These are phyloP conservation scores for Artemisia tridentata DNA, from an alignment of 129 eudicot genomes.

Conservation along the genomic window DNA sequence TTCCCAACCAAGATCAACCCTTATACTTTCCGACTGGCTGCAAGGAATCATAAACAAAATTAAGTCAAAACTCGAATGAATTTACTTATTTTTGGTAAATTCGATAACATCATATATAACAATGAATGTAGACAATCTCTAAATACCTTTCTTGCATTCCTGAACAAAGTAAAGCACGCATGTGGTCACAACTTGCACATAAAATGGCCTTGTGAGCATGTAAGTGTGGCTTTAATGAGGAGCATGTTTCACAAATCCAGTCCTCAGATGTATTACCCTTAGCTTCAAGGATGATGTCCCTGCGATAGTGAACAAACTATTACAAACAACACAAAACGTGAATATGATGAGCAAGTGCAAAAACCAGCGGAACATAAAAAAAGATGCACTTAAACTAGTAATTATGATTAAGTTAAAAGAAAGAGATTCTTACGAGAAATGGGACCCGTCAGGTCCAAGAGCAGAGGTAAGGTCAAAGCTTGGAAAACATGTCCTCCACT, in stretches of 20 bases:
- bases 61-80: neutral
- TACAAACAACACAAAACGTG: neutral
- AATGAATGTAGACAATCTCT: neutral
- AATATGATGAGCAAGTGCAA: neutral
- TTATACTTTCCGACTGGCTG: constrained; percentile 59
- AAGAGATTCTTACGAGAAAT: constrained; percentile 57
- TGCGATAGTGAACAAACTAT: constrained; percentile 28
- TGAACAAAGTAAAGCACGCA: constrained; percentile 72
- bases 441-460: constrained; percentile 58
- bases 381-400: too few species aligned
- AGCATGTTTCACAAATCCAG: constrained; percentile 63
- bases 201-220: constrained; percentile 75
- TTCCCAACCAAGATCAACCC: constrained; percentile 69
- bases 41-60: constrained; percentile 9
- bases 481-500: constrained; percentile 65
- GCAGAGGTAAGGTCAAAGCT: constrained; percentile 63
- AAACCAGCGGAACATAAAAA: neutral
- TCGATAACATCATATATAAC: neutral
- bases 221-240: constrained; percentile 53
- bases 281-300: constrained; percentile 77
- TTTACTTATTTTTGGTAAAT: neutral
- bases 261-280: constrained; percentile 29
- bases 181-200: constrained; percentile 63
- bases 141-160: constrained; percentile 93
- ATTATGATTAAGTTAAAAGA: neutral